phyloP scores from a whole-genome alignment of 108 stramenopile genomes.

The Mediolabrus comicus region DNA sequence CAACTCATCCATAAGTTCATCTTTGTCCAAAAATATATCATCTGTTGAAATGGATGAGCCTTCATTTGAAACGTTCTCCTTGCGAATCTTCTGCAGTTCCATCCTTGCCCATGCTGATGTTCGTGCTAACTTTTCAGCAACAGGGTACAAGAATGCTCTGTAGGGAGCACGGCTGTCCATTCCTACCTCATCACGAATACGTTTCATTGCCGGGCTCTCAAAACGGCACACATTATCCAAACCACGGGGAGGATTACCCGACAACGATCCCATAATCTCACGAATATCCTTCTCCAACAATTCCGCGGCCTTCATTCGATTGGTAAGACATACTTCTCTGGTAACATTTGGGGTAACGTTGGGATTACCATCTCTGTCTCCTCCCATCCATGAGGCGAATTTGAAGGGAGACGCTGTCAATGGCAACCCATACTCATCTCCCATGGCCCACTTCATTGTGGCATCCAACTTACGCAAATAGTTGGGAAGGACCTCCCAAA shows the following conservation, averaged over 20 bases:
- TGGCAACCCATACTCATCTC: slow-evolving; percentile 66
- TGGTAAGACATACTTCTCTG: slow-evolving; percentile 75
- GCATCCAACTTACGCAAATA: slow-evolving; percentile 91
- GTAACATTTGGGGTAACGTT: slow-evolving; percentile 94
- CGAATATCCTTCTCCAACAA: slow-evolving; percentile 74
- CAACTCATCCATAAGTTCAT: slow-evolving; percentile 83
- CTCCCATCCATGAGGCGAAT: slow-evolving; percentile 98
- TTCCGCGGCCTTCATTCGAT: slow-evolving; percentile 83
- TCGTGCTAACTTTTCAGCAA: slow-evolving; percentile 56
- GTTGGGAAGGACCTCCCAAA: slow-evolving; percentile 91
- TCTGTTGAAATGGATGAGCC: slow-evolving; percentile 12
- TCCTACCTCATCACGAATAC: slow-evolving; percentile 56
- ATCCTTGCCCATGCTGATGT: slow-evolving; percentile 70
- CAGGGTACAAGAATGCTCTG: slow-evolving; percentile 60
- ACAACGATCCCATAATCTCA: slow-evolving; percentile 56
- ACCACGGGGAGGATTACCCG: slow-evolving; percentile 43
- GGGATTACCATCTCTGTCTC: slow-evolving; percentile 97
- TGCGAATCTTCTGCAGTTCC: slow-evolving; percentile 41
- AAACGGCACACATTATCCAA: slow-evolving; percentile 1
- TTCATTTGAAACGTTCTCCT: slow-evolving; percentile 4
- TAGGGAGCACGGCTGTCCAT: slow-evolving; percentile 67
- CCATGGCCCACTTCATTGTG: slow-evolving; percentile 58
- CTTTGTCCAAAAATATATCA: slow-evolving; percentile 62
- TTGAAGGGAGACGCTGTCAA: slow-evolving; percentile 80
- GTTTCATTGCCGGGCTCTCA: slow-evolving; percentile 25